Evolutionary conservation across 2,329 filamentous ascomycete genomes (phyloP).

Genomic region (Colletotrichum somersetense): DNA sequence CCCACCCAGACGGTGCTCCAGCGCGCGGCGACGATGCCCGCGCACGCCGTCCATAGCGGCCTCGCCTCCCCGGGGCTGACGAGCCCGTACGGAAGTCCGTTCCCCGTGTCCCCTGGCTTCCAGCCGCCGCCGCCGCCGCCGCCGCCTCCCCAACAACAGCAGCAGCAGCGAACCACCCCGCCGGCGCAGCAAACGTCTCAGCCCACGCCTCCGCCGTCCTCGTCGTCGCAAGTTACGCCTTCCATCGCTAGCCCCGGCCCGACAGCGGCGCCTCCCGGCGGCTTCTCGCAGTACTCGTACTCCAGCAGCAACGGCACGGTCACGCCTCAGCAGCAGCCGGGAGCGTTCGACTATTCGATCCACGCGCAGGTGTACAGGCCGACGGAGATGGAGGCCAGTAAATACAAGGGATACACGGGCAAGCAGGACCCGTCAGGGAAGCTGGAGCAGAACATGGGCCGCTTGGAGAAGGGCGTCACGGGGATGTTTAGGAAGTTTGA

Average conservation of each 20-base stretch:
- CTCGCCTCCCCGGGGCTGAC: slow-evolving; percentile 55
- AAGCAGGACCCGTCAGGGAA: slow-evolving; percentile 63
- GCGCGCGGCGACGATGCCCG: slow-evolving; percentile 64
- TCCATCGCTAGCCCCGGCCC: slow-evolving; percentile 52
- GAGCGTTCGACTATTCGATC: slow-evolving; percentile 64
- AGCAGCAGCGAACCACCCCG: slow-evolving; percentile 43
- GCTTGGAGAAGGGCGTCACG: slow-evolving; percentile 77
- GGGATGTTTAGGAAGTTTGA: slow-evolving; percentile 83
- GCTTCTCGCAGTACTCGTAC: slow-evolving; percentile 68
- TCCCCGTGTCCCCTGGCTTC: slow-evolving; percentile 60
- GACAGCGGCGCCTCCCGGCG: slow-evolving; percentile 53
- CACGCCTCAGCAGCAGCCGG: slow-evolving; percentile 43
- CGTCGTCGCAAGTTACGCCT: slow-evolving; percentile 44
- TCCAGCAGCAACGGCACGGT: slow-evolving; percentile 43
- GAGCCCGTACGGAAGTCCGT: slow-evolving; percentile 60
- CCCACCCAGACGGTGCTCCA: slow-evolving; percentile 60
- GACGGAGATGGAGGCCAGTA: slow-evolving; percentile 69
- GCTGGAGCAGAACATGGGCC: slow-evolving; percentile 74
- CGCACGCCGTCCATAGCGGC: slow-evolving; percentile 47
- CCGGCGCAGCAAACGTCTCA: slow-evolving; percentile 45
- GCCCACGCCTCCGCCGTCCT: slow-evolving; percentile 44
- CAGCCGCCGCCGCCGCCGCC: slow-evolving; percentile 54
- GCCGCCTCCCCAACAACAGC: slow-evolving; percentile 22
- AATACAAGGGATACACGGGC: slow-evolving; percentile 57
- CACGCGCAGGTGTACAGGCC: slow-evolving; percentile 80